A percentile compares a stretch with the other conserved stretches of the same genome.
These are phyloP conservation scores for Fusarium ambrosium DNA, from an alignment of 2,329 filamentous ascomycete genomes.

Conservation along the genomic window DNA sequence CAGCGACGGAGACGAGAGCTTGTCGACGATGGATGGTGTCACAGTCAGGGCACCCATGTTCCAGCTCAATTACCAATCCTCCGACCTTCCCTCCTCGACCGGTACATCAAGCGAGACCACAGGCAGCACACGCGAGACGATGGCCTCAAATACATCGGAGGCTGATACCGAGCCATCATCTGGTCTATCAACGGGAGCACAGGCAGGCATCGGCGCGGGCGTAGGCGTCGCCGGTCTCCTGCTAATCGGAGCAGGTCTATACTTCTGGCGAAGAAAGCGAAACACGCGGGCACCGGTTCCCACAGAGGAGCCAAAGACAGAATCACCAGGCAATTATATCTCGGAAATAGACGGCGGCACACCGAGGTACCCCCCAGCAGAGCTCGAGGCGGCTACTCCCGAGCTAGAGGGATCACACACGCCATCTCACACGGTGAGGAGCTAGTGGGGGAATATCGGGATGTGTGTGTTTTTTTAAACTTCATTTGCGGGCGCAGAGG, in stretches of 20 bases:
- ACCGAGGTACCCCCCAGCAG: neutral
- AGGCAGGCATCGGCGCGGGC: slow-evolving; percentile 34
- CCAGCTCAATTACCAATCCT: slow-evolving; percentile 47
- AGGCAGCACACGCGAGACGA: neutral
- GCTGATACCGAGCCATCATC: neutral
- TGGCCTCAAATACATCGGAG: neutral
- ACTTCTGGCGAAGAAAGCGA: slow-evolving; percentile 17
- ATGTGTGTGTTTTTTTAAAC: neutral
- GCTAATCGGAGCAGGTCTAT: slow-evolving; percentile 15
- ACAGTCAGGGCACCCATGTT: slow-evolving; percentile 47
- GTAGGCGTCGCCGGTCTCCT: slow-evolving; percentile 12
- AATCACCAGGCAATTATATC: neutral
- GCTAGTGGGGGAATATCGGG: neutral
- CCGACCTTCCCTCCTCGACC: slow-evolving; percentile 31
- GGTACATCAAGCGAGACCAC: neutral
- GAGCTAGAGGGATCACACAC: neutral
- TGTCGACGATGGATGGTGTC: slow-evolving; percentile 14
- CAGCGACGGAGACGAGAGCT: neutral
- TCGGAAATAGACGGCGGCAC: neutral
- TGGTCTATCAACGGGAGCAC: slow-evolving; percentile 32
- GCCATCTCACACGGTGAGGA: neutral
- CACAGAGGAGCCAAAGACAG: neutral
- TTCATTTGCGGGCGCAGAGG: neutral
- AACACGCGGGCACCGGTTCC: neutral
- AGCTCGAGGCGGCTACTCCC: neutral